phyloP scores from a whole-genome alignment of 2,329 filamentous ascomycete species.

The Stachybotrys chlorohalonatus region DNA sequence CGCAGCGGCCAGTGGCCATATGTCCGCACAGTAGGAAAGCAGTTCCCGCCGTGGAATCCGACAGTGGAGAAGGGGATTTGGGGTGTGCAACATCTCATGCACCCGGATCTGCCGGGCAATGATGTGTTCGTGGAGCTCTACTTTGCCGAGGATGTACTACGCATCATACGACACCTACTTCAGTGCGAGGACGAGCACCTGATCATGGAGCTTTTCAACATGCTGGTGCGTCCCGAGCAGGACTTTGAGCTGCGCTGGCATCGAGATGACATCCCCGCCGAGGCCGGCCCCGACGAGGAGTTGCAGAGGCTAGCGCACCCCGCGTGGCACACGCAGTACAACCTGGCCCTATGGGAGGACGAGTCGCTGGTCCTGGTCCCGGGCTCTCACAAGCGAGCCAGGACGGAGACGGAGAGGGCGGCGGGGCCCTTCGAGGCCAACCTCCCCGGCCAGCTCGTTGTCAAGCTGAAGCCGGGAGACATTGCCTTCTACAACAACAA shows the following conservation, averaged over 20 bases:
- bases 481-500: slow-evolving; percentile 87
- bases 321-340: slow-evolving; percentile 77
- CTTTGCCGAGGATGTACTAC: slow-evolving; percentile 58
- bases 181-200: slow-evolving; percentile 49
- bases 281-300: slow-evolving; percentile 59
- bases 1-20: slow-evolving; percentile 69
- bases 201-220: slow-evolving; percentile 82
- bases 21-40: slow-evolving; percentile 77
- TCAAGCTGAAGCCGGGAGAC: slow-evolving; percentile 63
- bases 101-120: slow-evolving; percentile 58
- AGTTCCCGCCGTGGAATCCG: slow-evolving; percentile 80
- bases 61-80: slow-evolving; percentile 61
- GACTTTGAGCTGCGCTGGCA: slow-evolving; percentile 79
- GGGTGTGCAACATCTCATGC: slow-evolving; percentile 80
- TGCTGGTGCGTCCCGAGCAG: slow-evolving; percentile 63
- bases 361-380: slow-evolving; percentile 67
- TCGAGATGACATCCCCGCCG: slow-evolving; percentile 69
- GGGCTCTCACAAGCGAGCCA: slow-evolving; percentile 61
- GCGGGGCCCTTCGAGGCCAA: slow-evolving; percentile 55
- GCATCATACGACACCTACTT: slow-evolving; percentile 57
- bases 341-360: slow-evolving; percentile 72
- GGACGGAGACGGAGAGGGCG: slow-evolving; percentile 59
- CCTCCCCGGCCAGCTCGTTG: slow-evolving; percentile 56
- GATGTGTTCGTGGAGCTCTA: slow-evolving; percentile 58
- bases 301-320: slow-evolving; percentile 46